phyloP scores from a whole-genome alignment of 495 filamentous ascomycete genomes.

The Penicillium bovifimosum region DNA sequence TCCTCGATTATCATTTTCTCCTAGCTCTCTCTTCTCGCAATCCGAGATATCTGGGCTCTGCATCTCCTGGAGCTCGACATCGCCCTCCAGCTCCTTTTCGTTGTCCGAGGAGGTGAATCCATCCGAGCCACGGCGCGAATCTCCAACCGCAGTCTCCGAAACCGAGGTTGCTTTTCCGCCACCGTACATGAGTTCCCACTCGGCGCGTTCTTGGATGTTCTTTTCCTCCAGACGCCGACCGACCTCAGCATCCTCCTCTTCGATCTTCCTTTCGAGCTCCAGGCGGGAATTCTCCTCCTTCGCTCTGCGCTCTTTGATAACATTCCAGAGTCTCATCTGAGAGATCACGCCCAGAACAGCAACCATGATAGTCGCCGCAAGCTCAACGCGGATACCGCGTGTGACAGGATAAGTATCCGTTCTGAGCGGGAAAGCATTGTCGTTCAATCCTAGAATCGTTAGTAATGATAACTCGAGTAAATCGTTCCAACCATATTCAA shows the following conservation, averaged over 20 bases:
- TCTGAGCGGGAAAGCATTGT: constrained; percentile 67
- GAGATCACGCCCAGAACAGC: constrained; percentile 72
- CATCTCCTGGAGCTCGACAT: constrained; percentile 36
- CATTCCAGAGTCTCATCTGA: constrained; percentile 80
- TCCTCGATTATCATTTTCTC: background rate
- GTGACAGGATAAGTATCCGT: constrained; percentile 81
- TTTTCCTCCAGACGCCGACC: constrained; percentile 63
- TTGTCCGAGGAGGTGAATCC: constrained; percentile 11
- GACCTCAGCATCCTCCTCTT: constrained; percentile 65
- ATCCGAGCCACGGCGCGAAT: constrained; percentile 25
- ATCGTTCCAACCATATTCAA: background rate
- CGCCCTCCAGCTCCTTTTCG: constrained; percentile 32
- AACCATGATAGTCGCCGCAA: constrained; percentile 70
- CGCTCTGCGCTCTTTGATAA: constrained; percentile 68
- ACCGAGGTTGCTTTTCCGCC: constrained; percentile 28
- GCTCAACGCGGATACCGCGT: constrained; percentile 78
- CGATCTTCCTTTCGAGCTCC: constrained; percentile 52
- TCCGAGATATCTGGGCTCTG: constrained; percentile 20
- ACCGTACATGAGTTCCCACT: constrained; percentile 75
- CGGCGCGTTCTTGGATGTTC: constrained; percentile 58
- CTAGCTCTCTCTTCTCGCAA: constrained; percentile 11
- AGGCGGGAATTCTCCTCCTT: constrained; percentile 52
- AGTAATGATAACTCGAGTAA: constrained; percentile 8
- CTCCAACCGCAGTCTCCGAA: constrained; percentile 28
- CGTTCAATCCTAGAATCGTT: constrained; percentile 56